phyloP scores from a whole-genome alignment of 768 basidiomycete species.

The Auriscalpium vulgare region DNA sequence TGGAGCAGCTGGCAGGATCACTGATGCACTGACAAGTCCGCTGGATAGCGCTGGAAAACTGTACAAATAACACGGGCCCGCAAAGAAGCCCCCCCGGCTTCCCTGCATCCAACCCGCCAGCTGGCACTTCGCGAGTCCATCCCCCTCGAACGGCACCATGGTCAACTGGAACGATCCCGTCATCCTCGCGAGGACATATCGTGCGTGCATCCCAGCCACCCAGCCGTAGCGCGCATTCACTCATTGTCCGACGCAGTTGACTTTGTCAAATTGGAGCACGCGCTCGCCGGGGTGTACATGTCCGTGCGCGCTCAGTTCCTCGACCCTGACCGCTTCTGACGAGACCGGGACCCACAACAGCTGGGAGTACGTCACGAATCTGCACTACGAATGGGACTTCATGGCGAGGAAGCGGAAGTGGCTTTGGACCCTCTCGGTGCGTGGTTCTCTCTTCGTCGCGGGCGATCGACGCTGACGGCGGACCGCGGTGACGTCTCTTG shows the following conservation, averaged over 20 bases:
- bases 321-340: too few relatives aligned
- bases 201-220: not conserved
- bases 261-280: not conserved
- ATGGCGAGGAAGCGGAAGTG: not conserved
- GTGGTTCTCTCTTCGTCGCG: not conserved
- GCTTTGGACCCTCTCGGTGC: not conserved
- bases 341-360: not conserved
- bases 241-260: not conserved
- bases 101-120: not conserved
- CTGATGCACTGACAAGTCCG: too few relatives aligned
- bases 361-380: not conserved
- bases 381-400: not conserved
- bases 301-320: not conserved
- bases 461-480: too few relatives aligned
- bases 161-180: not conserved
- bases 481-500: too few relatives aligned
- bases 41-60: too few relatives aligned
- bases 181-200: not conserved
- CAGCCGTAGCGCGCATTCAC: too few relatives aligned
- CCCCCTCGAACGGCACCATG: not conserved
- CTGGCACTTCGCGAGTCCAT: not conserved
- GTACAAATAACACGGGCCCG: not conserved
- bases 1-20: too few relatives aligned
- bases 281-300: not conserved
- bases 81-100: not conserved